A percentile compares a stretch with the other conserved stretches of the same genome.
Conservation (phyloP, 306 rosid genomes). For the Calophaca sinica region DNA sequence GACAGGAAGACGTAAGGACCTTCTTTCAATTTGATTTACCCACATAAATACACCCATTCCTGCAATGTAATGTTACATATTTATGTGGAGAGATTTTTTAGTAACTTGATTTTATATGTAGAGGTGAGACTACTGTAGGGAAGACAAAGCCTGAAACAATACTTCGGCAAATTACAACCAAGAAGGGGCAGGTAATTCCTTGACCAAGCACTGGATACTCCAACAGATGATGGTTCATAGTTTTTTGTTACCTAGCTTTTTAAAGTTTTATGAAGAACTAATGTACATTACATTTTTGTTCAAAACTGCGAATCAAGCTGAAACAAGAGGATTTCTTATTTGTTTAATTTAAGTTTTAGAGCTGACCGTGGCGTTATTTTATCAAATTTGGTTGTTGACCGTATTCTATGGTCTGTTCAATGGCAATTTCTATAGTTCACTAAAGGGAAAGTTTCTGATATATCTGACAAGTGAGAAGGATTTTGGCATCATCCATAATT, state of each 20-base stretch:
- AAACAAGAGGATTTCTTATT: constrained; percentile 23
- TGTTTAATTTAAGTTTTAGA: constrained; percentile 30
- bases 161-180: too few species aligned
- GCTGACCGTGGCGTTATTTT: constrained; percentile 4
- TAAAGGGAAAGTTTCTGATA: constrained; percentile 1
- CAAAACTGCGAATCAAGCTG: constrained; percentile 31
- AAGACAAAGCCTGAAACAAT: too few species aligned
- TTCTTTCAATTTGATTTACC: constrained; percentile 42
- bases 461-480: constrained; percentile 9
- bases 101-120: constrained; percentile 46
- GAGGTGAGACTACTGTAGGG: too few species aligned
- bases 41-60: neutral
- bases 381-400: constrained; percentile 33
- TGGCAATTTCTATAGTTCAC: constrained; percentile 18
- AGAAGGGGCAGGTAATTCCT: too few species aligned
- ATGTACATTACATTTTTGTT: constrained; percentile 1
- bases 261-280: constrained; percentile 22
- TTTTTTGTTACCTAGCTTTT: constrained; percentile 30
- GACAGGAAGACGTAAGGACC: constrained; percentile 89
- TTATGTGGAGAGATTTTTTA: constrained; percentile 20
- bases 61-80: neutral
- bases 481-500: constrained; percentile 39
- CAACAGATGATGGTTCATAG: too few species aligned
- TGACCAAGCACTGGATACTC: too few species aligned
- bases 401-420: constrained; percentile 24